Evolutionary conservation across 2,329 filamentous ascomycete genomes (phyloP), one percentile per base, ranked within the genome.

Genomic region (Aureobasidium sp.): DNA sequence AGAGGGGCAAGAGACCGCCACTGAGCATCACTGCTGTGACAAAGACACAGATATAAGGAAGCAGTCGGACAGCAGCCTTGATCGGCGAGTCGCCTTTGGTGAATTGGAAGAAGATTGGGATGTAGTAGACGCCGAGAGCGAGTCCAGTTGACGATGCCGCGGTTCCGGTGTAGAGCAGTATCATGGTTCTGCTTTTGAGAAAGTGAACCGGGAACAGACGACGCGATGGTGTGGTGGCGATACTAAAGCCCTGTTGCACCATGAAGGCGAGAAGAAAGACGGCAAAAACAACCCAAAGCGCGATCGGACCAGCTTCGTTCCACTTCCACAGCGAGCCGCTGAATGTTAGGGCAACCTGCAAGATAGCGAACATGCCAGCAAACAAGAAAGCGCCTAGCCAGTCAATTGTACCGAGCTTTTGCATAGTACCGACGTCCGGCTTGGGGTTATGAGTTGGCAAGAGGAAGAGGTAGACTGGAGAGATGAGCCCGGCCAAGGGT

Each of bases 121-220:
- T 77, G 69, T 81, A 84, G 70, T 84, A 84, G 55, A 80, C 64
- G 27, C 22, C 36, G 20, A 55, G 51, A 31, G 27, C 47, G 17
- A 55, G 36, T 25, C 49, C 49, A 41, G 51, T 52, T 7, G 49
- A 52, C 5, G 34, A 51, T 15, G 49, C 49, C 5, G 49, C 49
- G 9, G 49, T 52, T 27, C 31, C 31, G 9, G 20, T 27, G 20
- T 37, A 52, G 5, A 52, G 34, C 6, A 52, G 34, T 9, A 37
- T 5, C 20, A 39, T 17, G 6, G 31, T 52, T 14, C 34, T 15
- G 20, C 14, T 52, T n/a, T 27, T 52, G 12, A 52, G 67, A 49
- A 84, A 76, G 4, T 82, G 72, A 0, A 75, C 67, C 0, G 82
- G 83, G 61, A 84, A 82, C 5, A 83, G 67, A 0, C 82, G 75